A percentile compares a stretch with the other conserved stretches of the same genome.
phyloP scores from a whole-genome alignment of 192 early-diverging fungal species.

The Coemansia sp. region DNA sequence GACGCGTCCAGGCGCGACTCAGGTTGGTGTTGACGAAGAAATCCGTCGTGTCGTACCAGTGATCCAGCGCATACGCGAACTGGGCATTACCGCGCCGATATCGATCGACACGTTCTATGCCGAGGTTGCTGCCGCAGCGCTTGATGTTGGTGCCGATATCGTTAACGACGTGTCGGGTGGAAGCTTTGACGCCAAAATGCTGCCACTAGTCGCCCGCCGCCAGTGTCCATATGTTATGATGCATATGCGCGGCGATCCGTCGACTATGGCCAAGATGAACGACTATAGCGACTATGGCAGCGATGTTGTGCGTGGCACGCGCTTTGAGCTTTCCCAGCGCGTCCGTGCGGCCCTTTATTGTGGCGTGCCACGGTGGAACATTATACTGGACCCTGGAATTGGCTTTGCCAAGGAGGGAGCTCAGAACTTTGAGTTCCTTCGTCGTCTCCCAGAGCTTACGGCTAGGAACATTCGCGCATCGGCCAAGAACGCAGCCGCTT shows the following conservation, averaged over 20 bases:
- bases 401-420: slow-evolving; percentile 93
- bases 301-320: slow-evolving; percentile 72
- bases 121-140: slow-evolving; percentile 80
- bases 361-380: slow-evolving; percentile 95
- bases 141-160: slow-evolving; percentile 88
- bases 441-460: slow-evolving; percentile 63
- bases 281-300: slow-evolving; percentile 72
- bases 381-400: slow-evolving; percentile 95
- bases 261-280: slow-evolving; percentile 79
- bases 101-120: slow-evolving; percentile 94
- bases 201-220: slow-evolving; percentile 72
- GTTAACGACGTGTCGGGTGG: slow-evolving; percentile 98
- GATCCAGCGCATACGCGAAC: slow-evolving; percentile 72
- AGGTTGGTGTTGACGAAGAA: slow-evolving; percentile 76
- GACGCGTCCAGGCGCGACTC: slow-evolving; percentile 84
- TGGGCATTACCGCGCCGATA: slow-evolving; percentile 68
- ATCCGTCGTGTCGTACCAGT: slow-evolving; percentile 85
- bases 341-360: slow-evolving; percentile 72
- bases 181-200: slow-evolving; percentile 75
- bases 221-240: slow-evolving; percentile 89
- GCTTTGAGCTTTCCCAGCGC: slow-evolving; percentile 65
- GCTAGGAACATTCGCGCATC: slow-evolving; percentile 41
- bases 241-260: slow-evolving; percentile 96
- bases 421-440: slow-evolving; percentile 87
- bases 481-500: neutral